Conservation (phyloP, 768 basidiomycete genomes). For the Leccinum ochraceum region DNA sequence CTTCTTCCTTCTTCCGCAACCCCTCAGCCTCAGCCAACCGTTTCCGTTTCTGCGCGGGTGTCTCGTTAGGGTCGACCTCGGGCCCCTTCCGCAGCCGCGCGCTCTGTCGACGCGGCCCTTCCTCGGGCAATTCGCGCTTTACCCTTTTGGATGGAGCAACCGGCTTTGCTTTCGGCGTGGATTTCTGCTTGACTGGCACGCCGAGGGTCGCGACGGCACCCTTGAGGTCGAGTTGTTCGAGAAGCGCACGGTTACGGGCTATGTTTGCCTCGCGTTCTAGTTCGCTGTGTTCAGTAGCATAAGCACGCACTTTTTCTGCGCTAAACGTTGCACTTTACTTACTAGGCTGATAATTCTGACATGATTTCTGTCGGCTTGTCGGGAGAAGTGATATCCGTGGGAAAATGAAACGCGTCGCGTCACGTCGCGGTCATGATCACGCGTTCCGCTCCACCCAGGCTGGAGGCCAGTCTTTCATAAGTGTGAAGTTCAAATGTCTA, state of each 20-base stretch:
- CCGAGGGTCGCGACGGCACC: slow-evolving; percentile 53
- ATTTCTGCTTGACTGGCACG: slow-evolving; percentile 42
- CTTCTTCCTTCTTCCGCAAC: slow-evolving; percentile 58
- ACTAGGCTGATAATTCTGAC: slow-evolving; percentile 55
- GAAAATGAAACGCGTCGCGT: slow-evolving; percentile 31
- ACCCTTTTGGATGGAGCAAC: slow-evolving; percentile 55
- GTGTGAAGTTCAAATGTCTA: background rate
- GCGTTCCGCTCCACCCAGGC: background rate
- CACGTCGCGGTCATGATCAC: slow-evolving; percentile 30
- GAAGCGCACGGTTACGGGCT: slow-evolving; percentile 72
- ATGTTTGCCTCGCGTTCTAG: slow-evolving; percentile 79
- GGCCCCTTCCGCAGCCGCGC: slow-evolving; percentile 54
- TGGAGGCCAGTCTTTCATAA: background rate
- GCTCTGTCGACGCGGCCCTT: slow-evolving; percentile 65
- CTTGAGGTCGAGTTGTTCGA: slow-evolving; percentile 70
- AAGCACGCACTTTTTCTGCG: background rate
- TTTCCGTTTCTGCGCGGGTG: slow-evolving; percentile 58
- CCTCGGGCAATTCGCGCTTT: slow-evolving; percentile 48
- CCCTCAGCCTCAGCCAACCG: slow-evolving; percentile 67
- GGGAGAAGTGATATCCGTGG: background rate
- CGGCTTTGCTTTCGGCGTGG: slow-evolving; percentile 53
- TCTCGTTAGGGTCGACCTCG: slow-evolving; percentile 59
- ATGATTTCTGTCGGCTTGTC: slow-evolving; percentile 24
- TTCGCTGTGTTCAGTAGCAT: slow-evolving; percentile 43
- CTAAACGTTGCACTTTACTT: slow-evolving; percentile 20